Percentiles rank a stretch among this genome's conserved stretches.
phyloP scores from a whole-genome alignment of 2,329 filamentous ascomycete genomes.

The Ceratocystis smalleyi region DNA sequence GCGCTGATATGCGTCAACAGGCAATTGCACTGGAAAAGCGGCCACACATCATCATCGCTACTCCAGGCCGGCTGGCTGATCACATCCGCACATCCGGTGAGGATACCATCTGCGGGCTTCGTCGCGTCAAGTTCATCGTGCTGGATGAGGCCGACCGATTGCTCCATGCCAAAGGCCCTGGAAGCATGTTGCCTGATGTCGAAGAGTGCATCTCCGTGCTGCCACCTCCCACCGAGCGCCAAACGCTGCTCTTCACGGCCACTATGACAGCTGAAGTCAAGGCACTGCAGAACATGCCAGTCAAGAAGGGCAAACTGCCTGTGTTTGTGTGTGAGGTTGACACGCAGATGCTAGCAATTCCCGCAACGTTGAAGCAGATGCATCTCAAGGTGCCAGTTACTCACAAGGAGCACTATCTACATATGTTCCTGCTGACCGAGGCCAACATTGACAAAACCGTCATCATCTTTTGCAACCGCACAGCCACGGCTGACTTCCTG shows the following conservation, averaged over 20 bases:
- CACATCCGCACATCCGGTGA: slow-evolving; percentile 83
- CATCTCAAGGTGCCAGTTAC: slow-evolving; percentile 82
- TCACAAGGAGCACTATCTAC: slow-evolving; percentile 87
- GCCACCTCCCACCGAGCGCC: slow-evolving; percentile 61
- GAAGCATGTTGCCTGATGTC: slow-evolving; percentile 88
- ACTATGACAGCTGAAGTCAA: slow-evolving; percentile 88
- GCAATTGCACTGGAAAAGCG: slow-evolving; percentile 67
- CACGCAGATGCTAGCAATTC: slow-evolving; percentile 59
- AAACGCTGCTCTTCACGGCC: slow-evolving; percentile 90
- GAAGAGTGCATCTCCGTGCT: slow-evolving; percentile 74
- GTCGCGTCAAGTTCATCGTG: slow-evolving; percentile 68
- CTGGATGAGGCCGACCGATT: slow-evolving; percentile 92
- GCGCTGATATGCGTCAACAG: slow-evolving; percentile 81
- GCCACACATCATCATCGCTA: slow-evolving; percentile 88
- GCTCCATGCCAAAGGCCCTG: slow-evolving; percentile 53
- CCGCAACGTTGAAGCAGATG: slow-evolving; percentile 63
- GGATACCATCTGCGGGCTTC: slow-evolving; percentile 72
- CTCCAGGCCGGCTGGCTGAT: slow-evolving; percentile 80
- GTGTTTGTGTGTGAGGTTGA: slow-evolving; percentile 85
- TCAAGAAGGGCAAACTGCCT: slow-evolving; percentile 51
- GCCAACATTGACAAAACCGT: slow-evolving; percentile 58
- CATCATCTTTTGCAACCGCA: slow-evolving; percentile 93
- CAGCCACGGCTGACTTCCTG: slow-evolving; percentile 71
- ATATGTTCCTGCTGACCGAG: slow-evolving; percentile 70
- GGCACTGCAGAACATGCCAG: slow-evolving; percentile 63